phyloP scores from a whole-genome alignment of 1,139 yeast genomes.

The Entelexis paramagnoliae region DNA sequence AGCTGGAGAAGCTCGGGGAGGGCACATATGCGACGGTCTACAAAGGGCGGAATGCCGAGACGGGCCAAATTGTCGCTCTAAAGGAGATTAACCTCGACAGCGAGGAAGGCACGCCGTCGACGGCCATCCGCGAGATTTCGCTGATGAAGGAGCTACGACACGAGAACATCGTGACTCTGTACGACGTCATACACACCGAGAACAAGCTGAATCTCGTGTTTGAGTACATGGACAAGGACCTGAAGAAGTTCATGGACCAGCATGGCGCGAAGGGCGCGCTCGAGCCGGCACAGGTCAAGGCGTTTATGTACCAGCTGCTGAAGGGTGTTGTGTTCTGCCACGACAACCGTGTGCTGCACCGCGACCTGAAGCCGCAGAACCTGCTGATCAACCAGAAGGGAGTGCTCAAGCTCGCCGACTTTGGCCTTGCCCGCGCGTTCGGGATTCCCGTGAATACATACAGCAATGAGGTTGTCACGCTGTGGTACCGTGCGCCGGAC shows the following conservation, averaged over 20 bases:
- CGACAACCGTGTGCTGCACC: constrained; percentile 85
- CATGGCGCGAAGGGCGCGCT: constrained; percentile 87
- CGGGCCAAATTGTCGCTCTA: constrained; percentile 88
- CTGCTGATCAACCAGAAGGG: constrained; percentile 91
- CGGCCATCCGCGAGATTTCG: constrained; percentile 94
- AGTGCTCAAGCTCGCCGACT: constrained; percentile 88
- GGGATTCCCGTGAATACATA: constrained; percentile 95
- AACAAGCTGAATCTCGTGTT: constrained; percentile 87
- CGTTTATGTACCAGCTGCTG: constrained; percentile 85
- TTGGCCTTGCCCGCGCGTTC: constrained; percentile 93
- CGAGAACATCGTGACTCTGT: constrained; percentile 80
- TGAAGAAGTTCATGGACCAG: constrained; percentile 93
- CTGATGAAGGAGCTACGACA: constrained; percentile 85
- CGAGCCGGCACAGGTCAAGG: constrained; percentile 81
- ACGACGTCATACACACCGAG: constrained; percentile 94
- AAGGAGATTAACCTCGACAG: constrained; percentile 91
- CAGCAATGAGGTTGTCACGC: constrained; percentile 93
- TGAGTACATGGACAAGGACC: constrained; percentile 86
- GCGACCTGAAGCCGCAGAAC: constrained; percentile 95
- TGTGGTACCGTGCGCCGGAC: constrained; percentile 98
- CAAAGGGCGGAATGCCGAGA: constrained; percentile 83
- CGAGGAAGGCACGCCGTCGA: constrained; percentile 97
- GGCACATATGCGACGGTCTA: constrained; percentile 98
- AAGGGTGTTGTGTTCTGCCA: constrained; percentile 94
- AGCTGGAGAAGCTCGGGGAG: constrained; percentile 84